phyloP scores from a whole-genome alignment of 441 rosid genomes.

The Syzygium syzygioides region DNA sequence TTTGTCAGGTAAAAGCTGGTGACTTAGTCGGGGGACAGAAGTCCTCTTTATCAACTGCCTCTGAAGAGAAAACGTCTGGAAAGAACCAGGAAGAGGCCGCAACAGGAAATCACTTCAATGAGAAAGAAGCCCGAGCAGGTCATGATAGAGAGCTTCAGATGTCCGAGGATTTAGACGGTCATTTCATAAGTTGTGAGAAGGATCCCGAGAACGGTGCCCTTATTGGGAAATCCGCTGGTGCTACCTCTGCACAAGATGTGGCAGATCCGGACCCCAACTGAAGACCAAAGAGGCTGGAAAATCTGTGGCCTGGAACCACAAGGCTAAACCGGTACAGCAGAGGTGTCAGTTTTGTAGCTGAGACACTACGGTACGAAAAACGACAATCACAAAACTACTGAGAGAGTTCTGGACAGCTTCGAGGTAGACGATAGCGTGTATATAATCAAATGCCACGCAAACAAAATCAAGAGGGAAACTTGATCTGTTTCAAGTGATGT shows the following conservation, averaged over 20 bases:
- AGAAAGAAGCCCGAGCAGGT: constrained; percentile 16
- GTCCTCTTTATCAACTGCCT: constrained; percentile 9
- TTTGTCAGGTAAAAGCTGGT: constrained; percentile 31
- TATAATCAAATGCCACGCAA: not conserved
- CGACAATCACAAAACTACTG: not conserved
- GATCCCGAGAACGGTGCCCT: constrained; percentile 22
- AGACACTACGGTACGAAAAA: not conserved
- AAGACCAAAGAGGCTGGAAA: not conserved
- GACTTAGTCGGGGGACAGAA: constrained; percentile 12
- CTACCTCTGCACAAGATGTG: not conserved
- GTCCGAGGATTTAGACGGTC: constrained; percentile 26
- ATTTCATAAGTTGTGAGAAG: constrained; percentile 31
- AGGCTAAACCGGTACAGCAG: not conserved
- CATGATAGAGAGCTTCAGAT: constrained; percentile 4
- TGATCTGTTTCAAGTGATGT: not conserved
- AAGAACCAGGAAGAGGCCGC: not conserved
- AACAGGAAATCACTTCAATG: not conserved
- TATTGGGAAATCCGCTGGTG: not conserved
- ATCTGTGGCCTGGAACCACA: not conserved
- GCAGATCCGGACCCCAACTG: not conserved
- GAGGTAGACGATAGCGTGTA: not conserved
- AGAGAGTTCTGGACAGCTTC: not conserved
- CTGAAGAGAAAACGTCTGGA: not conserved
- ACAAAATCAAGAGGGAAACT: not conserved
- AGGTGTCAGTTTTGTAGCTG: not conserved